Evolutionary conservation across 768 basidiomycete genomes (phyloP), one percentile per base, ranked within the genome.

Genomic region (Lactarius sanguifluus): DNA sequence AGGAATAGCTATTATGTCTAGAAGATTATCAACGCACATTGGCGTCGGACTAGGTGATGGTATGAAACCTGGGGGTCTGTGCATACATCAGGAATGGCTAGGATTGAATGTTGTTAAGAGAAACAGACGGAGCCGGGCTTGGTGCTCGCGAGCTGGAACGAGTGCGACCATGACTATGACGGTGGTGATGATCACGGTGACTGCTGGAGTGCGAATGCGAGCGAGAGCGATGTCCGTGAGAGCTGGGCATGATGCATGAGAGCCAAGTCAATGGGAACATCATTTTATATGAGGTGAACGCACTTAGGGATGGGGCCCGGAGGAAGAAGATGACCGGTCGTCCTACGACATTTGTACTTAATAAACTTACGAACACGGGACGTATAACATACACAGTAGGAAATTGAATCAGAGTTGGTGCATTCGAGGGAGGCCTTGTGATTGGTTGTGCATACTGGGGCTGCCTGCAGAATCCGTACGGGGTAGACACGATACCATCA

Each of bases 121-220:
- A 43, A 36, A 45, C 66, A n/a, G 23, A 67, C 66, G 23, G 32
- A 59, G n/a, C 52, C 16, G 57, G 66, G 52, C 66, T 67, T 15
- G 52, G 62, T 16, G 30, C 20, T 10, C n/a, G 30, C 23, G 66
- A 60, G 30, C 20, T 23, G 41, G 66, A 59, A 23, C 34, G 61
- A 25, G 57, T 54, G 20, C 6, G 54, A 41, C 20, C n/a, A 8
- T 56, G 41, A 15, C 41, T 32, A 28, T 55, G 38, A 16, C 34
- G n/a, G 8, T 20, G n/a, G 32, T 6, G 23, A 38, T 15, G 25
- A 10, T 57, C 40, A 28, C 38, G 40, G 59, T 56, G 52, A 40
- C 12, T 55, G 20, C 38, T 45, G 18, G 66, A 59, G 52, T 38
- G 50, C n/a, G 30, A 66, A 54, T 52, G 47, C 13, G 32, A 59